Evolutionary conservation across 768 basidiomycete genomes (phyloP), one percentile per base, ranked within the genome.

Genomic region (Rhodotorula kratochvilovae): DNA sequence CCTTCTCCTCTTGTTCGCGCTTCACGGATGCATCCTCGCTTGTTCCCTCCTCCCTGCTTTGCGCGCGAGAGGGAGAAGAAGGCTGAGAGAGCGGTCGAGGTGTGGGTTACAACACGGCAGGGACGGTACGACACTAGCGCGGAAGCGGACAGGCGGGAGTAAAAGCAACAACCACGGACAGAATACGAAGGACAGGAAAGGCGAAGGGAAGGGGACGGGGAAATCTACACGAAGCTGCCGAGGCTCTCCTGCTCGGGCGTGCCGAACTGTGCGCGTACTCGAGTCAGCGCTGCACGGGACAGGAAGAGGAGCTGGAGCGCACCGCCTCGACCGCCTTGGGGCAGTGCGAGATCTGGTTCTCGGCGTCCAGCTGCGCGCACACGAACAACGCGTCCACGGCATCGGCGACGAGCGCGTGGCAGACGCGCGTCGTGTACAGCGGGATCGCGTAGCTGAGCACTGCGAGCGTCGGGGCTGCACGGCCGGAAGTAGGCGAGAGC

Each of bases 401-500:
- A 35, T 75, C 74, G 8, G 55, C 62, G 27, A 71, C 39, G 17
- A 75, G 7, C 12, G 57, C 50, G 45, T 69, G 61, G n/a, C 68
- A 67, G 21, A 72, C 59, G 51, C 58, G 36, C 21, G 63, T 35
- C 21, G 68, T 76, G 71, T 68, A 72, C 33, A 67, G 27, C 8
- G 74, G 74, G 12, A 72, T 59, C 55, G 64, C 59, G 62, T 70
- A 64, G 54, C 59, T 54, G 23, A 94, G 82, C 25, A 94, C 74
- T 1, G 89, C 87, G 83, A 0, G 91, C 90, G 76, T 89, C 85
- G 57, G 87, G 80, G 1, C 91, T 90, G 35, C 87, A 86, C 27
- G 48, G 19, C 60, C 80, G 79, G 31, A 92, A 81, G 0, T 89
- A 88, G 80, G 61, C 16, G 50, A 27, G 46, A 71, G 50, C 29